Evolutionary conservation across 2,329 filamentous ascomycete species (phyloP).

Genomic region (Huntiella moniliformis): DNA sequence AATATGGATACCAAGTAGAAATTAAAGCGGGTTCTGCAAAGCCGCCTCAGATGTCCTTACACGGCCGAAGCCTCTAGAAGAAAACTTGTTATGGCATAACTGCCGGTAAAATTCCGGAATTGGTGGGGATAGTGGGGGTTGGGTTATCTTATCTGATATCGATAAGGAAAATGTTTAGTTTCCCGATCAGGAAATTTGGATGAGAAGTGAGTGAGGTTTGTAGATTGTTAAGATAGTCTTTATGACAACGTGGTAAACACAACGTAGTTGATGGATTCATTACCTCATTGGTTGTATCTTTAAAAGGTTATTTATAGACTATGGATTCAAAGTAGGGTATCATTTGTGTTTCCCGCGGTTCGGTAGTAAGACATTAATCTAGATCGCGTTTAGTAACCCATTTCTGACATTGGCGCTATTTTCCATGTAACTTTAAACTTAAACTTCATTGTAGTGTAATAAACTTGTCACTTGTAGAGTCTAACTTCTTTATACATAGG

Average conservation of each 20-base stretch:
- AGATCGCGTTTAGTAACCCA: no score
- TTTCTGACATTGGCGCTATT: background rate
- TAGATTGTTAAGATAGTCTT: background rate
- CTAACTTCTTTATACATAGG: no score
- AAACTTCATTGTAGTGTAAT: no score
- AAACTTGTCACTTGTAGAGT: no score
- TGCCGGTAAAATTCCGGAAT: conserved; percentile 9
- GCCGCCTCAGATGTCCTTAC: no score
- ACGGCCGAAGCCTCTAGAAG: conserved; percentile 12
- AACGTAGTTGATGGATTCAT: background rate
- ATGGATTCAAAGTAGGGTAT: no score
- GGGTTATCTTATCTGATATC: conserved; percentile 7
- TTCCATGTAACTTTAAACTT: no score
- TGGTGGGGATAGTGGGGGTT: background rate
- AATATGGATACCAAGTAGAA: background rate
- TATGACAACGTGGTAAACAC: background rate
- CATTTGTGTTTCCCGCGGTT: no score
- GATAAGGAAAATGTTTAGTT: background rate
- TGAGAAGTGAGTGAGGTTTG: no score
- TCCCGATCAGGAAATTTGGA: background rate
- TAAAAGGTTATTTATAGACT: background rate
- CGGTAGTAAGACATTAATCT: no score
- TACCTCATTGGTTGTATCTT: background rate
- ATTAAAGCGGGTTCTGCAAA: background rate
- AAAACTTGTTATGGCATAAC: conserved; percentile 2